A percentile compares a stretch with the other conserved stretches of the same genome.
These are phyloP conservation scores for Alnus glutinosa DNA, from an alignment of 306 rosid species.

Conservation along the genomic window DNA sequence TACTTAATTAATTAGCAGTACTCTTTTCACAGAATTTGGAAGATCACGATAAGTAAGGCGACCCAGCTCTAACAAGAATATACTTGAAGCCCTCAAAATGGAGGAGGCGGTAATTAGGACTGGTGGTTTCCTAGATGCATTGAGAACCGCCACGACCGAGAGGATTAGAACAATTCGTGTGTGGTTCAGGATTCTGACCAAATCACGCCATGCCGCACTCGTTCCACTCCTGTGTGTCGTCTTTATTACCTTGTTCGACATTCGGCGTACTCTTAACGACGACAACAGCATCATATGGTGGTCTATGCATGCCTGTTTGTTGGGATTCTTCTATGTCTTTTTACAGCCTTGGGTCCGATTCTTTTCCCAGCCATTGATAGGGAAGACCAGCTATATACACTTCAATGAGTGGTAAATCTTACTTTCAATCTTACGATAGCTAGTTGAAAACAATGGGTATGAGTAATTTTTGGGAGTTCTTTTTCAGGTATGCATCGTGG, in stretches of 20 bases:
- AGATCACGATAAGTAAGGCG: neutral
- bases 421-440: too few relatives aligned
- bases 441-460: too few relatives aligned
- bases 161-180: too few relatives aligned
- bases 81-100: too few relatives aligned
- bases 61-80: too few relatives aligned
- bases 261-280: slow-evolving; percentile 63
- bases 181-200: neutral
- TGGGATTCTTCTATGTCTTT: slow-evolving; percentile 93
- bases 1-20: too few relatives aligned
- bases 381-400: slow-evolving; percentile 92
- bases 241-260: slow-evolving; percentile 84
- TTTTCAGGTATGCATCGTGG: slow-evolving; percentile 77
- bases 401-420: slow-evolving; percentile 66
- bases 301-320: slow-evolving; percentile 79
- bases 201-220: slow-evolving; percentile 86
- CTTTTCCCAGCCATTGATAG: slow-evolving; percentile 73
- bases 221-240: slow-evolving; percentile 86
- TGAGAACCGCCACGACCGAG: neutral
- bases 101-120: too few relatives aligned
- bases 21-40: neutral
- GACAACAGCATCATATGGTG: slow-evolving; percentile 87
- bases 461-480: too few relatives aligned
- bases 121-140: too few relatives aligned
- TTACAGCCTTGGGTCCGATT: slow-evolving; percentile 45